These are phyloP conservation scores for Clitopilus passeckerianus DNA, from an alignment of 768 basidiomycete species.

Conservation along the genomic window DNA sequence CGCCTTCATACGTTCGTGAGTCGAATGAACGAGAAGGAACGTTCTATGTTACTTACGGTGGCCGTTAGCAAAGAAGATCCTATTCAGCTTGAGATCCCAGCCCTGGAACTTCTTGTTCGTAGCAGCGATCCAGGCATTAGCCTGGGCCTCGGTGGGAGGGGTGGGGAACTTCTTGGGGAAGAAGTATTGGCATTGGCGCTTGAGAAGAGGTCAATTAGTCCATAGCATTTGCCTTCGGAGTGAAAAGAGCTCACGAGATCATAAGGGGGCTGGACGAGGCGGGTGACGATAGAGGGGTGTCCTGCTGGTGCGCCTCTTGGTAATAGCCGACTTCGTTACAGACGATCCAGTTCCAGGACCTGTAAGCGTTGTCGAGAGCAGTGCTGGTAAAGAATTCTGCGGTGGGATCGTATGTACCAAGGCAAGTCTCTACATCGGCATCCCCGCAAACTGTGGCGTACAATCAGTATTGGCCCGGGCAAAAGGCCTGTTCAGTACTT, in stretches of 20 bases:
- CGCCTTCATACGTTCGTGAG: slow-evolving; percentile 33
- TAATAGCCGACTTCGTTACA: slow-evolving; percentile 69
- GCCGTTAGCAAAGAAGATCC: slow-evolving; percentile 68
- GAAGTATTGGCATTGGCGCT: slow-evolving; percentile 70
- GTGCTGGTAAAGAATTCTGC: slow-evolving; percentile 48
- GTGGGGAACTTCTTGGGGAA: slow-evolving; percentile 55
- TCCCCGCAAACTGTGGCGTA: slow-evolving; percentile 44
- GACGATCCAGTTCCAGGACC: slow-evolving; percentile 76
- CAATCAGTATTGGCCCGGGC: neutral
- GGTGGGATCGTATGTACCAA: slow-evolving; percentile 37
- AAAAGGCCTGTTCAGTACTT: slow-evolving; percentile 15
- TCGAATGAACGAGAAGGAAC: too few relatives aligned
- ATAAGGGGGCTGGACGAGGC: slow-evolving; percentile 49
- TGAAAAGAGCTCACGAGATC: slow-evolving; percentile 34
- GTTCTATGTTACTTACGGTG: slow-evolving; percentile 35
- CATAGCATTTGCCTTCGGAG: slow-evolving; percentile 4
- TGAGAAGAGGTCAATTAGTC: neutral
- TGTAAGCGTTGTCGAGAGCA: slow-evolving; percentile 43
- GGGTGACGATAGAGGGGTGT: slow-evolving; percentile 41
- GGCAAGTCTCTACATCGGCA: slow-evolving; percentile 31
- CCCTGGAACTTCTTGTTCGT: slow-evolving; percentile 54
- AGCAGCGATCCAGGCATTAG: slow-evolving; percentile 18
- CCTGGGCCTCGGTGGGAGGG: slow-evolving; percentile 33
- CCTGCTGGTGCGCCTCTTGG: slow-evolving; percentile 39
- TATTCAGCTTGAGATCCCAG: slow-evolving; percentile 54